Evolutionary conservation across 306 rosid species (phyloP), one percentile per base, ranked within the genome.

Genomic region (Neltuma alba): DNA sequence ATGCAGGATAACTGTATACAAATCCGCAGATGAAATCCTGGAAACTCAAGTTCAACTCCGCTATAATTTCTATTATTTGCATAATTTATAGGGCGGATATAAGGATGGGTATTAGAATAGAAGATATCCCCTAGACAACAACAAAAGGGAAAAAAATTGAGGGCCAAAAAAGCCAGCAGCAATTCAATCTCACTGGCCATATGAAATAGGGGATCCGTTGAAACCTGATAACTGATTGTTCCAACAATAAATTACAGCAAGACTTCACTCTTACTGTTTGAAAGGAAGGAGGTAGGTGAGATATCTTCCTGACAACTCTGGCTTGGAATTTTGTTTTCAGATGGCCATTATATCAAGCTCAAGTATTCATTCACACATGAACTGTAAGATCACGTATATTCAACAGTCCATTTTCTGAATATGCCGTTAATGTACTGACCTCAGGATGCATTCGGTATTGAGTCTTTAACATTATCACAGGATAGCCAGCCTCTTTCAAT

Each of bases 401-500:
- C 34, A 77, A 80, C 76, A 48, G 77, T 57, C 20, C 57, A 70
- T 70, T 48, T 71, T 67, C 74, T 23, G 61, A 60, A 72, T 41
- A 54, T 55, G 71, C 62, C 41, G 14, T 27, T 20, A 34, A 71
- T 41, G 69, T 76, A 87, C 95, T 79, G 85, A 94, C 97, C 95
- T 94, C 93, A 11, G 99, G 99, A 90, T 94, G 99, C 99, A 94
- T 94, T 81, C 99, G 91, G 78, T 94, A 94, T 83, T 94, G 99
- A 67, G 92, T 89, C 91, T 94, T 94, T 86, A 94, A 89, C 99
- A 92, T 94, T 79, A 89, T 92, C 60, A 92, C 93, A 28, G 99
- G 99, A 91, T 92, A 94, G 62, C 99, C 99, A 62, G 86, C 97
- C 74, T 74, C 75, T 88, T 48, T 93, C 88, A 94, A 86, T 87